These are phyloP conservation scores for Sclerotinia nivalis DNA, from an alignment of 2,329 filamentous ascomycete species.

Conservation along the genomic window DNA sequence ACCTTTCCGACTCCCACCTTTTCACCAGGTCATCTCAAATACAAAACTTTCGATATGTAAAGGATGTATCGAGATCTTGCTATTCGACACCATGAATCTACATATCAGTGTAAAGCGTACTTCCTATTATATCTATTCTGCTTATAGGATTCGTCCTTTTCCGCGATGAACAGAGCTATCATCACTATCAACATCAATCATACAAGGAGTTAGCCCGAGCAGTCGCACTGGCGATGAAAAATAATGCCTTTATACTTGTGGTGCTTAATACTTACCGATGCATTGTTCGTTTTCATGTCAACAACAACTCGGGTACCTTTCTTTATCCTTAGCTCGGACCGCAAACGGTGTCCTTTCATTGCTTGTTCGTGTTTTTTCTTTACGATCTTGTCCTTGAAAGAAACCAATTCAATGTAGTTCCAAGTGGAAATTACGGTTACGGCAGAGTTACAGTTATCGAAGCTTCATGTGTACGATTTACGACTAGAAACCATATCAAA, in stretches of 20 bases:
- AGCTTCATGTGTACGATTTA: not conserved
- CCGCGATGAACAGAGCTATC: too few relatives aligned
- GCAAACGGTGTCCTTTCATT: conserved; percentile 16
- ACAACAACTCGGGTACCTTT: not conserved
- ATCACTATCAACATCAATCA: not conserved
- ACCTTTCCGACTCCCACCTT: not conserved
- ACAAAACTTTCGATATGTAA: not conserved
- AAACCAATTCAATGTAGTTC: not conserved
- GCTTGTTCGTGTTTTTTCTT: not conserved
- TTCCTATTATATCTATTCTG: too few relatives aligned
- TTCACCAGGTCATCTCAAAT: not conserved
- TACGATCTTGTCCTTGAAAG: not conserved
- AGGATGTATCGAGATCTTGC: not conserved
- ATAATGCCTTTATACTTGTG: not conserved
- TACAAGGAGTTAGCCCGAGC: too few relatives aligned
- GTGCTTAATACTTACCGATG: not conserved
- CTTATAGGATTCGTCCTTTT: too few relatives aligned
- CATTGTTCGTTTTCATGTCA: conserved; percentile 5
- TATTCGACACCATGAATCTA: not conserved
- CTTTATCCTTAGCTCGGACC: conserved; percentile 3
- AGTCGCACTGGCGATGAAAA: too few relatives aligned
- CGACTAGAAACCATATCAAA: not conserved
- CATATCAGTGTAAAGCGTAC: too few relatives aligned
- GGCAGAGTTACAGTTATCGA: not conserved
- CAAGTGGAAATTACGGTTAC: not conserved